These are phyloP conservation scores for Volutella citrinella DNA, from an alignment of 2,329 filamentous ascomycete genomes.

Conservation along the genomic window DNA sequence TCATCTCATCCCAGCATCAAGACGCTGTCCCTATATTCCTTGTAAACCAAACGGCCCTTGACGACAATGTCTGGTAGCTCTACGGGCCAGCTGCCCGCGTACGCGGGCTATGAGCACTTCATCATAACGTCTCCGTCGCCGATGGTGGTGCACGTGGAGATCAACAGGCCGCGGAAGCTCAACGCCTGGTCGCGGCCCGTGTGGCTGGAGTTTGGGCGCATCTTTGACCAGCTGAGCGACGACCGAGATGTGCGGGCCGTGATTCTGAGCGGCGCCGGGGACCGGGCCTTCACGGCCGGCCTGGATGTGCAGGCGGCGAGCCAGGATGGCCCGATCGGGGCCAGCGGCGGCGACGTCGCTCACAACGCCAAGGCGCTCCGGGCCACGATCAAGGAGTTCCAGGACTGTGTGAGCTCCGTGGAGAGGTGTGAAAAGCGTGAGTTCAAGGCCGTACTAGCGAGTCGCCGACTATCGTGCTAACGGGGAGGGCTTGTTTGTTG, in stretches of 20 bases:
- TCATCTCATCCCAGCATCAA: too few relatives aligned
- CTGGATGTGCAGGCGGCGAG: conserved; percentile 76
- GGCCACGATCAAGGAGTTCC: conserved; percentile 74
- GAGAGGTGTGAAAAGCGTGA: conserved; percentile 87
- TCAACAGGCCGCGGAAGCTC: conserved; percentile 81
- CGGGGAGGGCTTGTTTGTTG: too few relatives aligned
- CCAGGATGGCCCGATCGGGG: conserved; percentile 44
- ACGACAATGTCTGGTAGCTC: too few relatives aligned
- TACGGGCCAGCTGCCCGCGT: conserved; percentile 32
- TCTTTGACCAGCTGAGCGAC: conserved; percentile 70
- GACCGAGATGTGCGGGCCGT: conserved; percentile 74
- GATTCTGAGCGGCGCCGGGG: conserved; percentile 76
- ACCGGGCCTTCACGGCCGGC: conserved; percentile 80
- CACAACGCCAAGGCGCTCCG: conserved; percentile 61
- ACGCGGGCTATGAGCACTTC: conserved; percentile 62
- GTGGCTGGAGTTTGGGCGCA: conserved; percentile 75
- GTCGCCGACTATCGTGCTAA: too few relatives aligned
- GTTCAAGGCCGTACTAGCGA: too few relatives aligned
- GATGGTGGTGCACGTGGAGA: conserved; percentile 86
- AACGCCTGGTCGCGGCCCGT: conserved; percentile 84
- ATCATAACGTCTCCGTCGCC: conserved; percentile 67
- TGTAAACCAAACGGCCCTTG: too few relatives aligned
- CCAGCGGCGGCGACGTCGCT: conserved; percentile 52
- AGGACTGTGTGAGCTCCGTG: conserved; percentile 70
- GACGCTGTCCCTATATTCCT: too few relatives aligned